These are phyloP conservation scores for Scopulariopsis brevicaulis DNA, from an alignment of 2,329 filamentous ascomycete genomes.

Conservation along the genomic window DNA sequence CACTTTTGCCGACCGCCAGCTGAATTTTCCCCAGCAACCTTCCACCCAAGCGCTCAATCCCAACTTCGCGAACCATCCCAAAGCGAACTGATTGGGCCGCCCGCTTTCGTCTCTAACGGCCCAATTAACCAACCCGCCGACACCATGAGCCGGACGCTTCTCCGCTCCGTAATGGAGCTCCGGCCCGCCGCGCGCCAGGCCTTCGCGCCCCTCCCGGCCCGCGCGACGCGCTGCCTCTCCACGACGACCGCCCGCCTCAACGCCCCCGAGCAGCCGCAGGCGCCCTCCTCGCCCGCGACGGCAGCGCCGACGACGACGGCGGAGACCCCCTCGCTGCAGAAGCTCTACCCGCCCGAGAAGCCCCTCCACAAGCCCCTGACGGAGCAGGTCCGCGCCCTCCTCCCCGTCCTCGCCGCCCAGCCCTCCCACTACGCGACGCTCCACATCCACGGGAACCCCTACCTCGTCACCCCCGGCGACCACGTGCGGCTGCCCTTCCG, in stretches of 20 bases:
- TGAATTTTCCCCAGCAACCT: neutral
- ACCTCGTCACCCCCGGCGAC: conserved; percentile 70
- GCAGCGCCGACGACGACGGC: conserved; percentile 15
- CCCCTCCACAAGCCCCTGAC: conserved; percentile 16
- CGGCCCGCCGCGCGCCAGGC: conserved; percentile 20
- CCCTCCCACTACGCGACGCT: conserved; percentile 67
- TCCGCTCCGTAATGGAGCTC: conserved; percentile 53
- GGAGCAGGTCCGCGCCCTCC: conserved; percentile 45
- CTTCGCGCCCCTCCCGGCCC: conserved; percentile 24
- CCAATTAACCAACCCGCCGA: neutral
- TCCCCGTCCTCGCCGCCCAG: conserved; percentile 63
- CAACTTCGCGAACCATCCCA: neutral
- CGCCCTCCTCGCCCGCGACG: conserved; percentile 8
- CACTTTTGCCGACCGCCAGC: neutral
- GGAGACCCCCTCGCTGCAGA: conserved; percentile 7
- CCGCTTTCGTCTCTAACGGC: neutral
- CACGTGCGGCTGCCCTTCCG: conserved; percentile 66
- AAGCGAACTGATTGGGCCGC: neutral
- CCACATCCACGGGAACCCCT: conserved; percentile 69
- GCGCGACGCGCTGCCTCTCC: conserved; percentile 35
- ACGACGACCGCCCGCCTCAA: conserved; percentile 27
- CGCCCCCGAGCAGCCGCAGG: conserved; percentile 12
- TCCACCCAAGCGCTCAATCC: neutral
- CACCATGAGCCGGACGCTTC: conserved; percentile 46
- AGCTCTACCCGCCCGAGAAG: conserved; percentile 19